These are phyloP conservation scores for Clavispora vitiphila DNA, from an alignment of 805 yeast genomes.

Conservation along the genomic window DNA sequence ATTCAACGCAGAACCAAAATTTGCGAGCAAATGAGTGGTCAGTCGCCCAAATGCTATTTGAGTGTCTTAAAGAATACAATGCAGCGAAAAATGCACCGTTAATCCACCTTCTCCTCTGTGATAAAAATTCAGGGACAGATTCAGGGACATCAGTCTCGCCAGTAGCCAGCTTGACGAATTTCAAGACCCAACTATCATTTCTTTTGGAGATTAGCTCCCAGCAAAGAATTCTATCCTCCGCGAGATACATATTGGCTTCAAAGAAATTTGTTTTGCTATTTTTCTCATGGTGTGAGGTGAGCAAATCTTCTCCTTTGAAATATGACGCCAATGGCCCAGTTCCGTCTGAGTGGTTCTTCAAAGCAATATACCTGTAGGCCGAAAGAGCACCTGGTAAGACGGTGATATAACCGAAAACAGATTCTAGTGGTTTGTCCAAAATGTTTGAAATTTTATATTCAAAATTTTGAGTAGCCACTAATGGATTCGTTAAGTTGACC, in stretches of 20 bases:
- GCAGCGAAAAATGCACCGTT: constrained; percentile 29
- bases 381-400: constrained; percentile 96
- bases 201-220: constrained; percentile 26
- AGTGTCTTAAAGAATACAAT: constrained; percentile 21
- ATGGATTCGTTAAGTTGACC: constrained; percentile 74
- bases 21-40: constrained; percentile 20
- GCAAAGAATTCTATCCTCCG: constrained; percentile 26
- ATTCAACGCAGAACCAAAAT: constrained; percentile 22
- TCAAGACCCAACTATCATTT: constrained; percentile 24
- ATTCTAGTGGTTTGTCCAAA: constrained; percentile 89
- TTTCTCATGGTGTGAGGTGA: constrained; percentile 22
- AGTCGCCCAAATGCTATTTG: constrained; percentile 22
- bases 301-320: constrained; percentile 75
- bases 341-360: constrained; percentile 80
- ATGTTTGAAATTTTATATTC: constrained; percentile 97
- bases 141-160: constrained; percentile 29
- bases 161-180: constrained; percentile 26
- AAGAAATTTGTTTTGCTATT: constrained; percentile 68
- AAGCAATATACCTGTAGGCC: constrained; percentile 87
- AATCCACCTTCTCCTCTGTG: constrained; percentile 27
- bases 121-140: constrained; percentile 21
- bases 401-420: constrained; percentile 86
- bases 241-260: constrained; percentile 61
- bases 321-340: constrained; percentile 88
- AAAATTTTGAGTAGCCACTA: constrained; percentile 94